phyloP scores from a whole-genome alignment of 176 grass and related monocot genomes.

The Urochloa ruziziensis region DNA sequence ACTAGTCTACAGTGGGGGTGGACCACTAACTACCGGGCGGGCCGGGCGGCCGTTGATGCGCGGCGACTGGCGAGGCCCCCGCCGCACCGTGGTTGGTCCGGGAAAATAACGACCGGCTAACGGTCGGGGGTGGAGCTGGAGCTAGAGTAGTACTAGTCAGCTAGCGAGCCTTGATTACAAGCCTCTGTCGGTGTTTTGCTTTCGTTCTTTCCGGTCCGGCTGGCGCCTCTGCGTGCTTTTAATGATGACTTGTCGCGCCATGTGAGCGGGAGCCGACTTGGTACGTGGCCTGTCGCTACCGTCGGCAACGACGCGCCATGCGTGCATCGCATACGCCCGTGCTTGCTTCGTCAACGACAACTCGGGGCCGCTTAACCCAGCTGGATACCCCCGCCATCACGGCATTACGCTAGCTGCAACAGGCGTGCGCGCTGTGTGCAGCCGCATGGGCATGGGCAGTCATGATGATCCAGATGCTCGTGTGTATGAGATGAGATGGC shows the following conservation, averaged over 20 bases:
- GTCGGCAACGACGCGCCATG: not conserved
- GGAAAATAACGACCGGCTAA: slow-evolving; percentile 16
- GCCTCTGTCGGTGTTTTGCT: not conserved
- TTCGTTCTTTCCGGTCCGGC: not conserved
- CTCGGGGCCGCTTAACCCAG: not conserved
- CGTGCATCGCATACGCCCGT: not conserved
- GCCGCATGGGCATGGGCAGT: not conserved
- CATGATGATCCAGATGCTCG: not conserved
- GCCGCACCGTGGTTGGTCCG: slow-evolving; percentile 13
- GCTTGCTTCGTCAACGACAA: not conserved
- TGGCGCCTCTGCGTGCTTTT: not conserved
- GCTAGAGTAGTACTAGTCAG: too few species aligned
- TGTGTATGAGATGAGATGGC: not conserved
- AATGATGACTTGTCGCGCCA: not conserved
- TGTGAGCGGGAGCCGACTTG: not conserved
- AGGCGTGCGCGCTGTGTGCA: too few species aligned
- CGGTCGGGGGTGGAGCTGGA: not conserved
- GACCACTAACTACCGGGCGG: slow-evolving; percentile 14
- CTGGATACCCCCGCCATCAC: not conserved
- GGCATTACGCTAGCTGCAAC: too few species aligned
- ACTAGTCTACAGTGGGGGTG: too few species aligned
- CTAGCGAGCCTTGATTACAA: too few species aligned
- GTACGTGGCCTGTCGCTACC: not conserved
- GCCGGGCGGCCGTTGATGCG: not conserved
- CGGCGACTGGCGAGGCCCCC: not conserved